Evolutionary conservation across 768 basidiomycete genomes (phyloP).

Genomic region (Suillus sp.): DNA sequence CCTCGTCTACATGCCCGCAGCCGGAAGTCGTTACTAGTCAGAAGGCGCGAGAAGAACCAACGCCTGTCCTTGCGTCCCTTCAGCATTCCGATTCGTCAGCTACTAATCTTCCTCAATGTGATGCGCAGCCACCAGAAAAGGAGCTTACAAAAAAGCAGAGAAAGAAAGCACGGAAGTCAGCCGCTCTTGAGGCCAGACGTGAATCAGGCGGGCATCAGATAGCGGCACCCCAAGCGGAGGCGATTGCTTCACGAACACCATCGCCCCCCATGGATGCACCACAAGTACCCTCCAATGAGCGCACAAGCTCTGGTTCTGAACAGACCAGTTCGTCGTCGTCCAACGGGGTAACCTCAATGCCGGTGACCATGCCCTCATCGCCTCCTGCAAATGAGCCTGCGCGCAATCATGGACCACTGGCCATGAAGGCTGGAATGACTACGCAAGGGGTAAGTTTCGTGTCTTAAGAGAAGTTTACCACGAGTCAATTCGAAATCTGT

Average conservation of each 20-base stretch:
- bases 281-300: background rate
- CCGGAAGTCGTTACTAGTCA: background rate
- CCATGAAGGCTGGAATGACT: slow-evolving; percentile 1
- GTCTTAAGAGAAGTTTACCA: too few species aligned
- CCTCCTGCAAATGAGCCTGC: background rate
- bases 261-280: background rate
- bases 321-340: background rate
- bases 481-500: background rate
- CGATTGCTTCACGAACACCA: background rate
- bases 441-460: slow-evolving; percentile 5
- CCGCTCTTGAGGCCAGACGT: background rate
- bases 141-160: background rate
- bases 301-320: background rate
- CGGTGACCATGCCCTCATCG: background rate
- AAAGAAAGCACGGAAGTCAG: background rate
- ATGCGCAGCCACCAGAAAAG: too few species aligned
- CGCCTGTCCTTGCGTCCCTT: background rate
- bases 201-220: background rate
- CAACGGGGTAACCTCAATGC: background rate
- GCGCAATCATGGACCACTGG: background rate
- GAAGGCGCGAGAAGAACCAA: background rate
- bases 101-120: background rate
- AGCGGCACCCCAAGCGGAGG: background rate
- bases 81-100: too few species aligned
- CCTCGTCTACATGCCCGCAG: background rate